These are phyloP conservation scores for Elasticomyces elasticus DNA, from an alignment of 495 filamentous ascomycete genomes.

Conservation along the genomic window DNA sequence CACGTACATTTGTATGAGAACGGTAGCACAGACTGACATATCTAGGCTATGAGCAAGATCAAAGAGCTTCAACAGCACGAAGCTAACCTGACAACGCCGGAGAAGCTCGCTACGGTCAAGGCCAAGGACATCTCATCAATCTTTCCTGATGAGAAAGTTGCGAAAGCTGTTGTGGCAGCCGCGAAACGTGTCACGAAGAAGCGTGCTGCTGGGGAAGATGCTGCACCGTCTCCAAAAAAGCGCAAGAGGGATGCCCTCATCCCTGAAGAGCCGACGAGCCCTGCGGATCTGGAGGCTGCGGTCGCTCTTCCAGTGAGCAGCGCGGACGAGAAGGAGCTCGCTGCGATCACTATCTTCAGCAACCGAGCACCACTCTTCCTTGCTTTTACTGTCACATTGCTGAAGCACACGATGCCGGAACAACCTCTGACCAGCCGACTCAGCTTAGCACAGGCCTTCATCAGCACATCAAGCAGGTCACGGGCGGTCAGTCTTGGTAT, in stretches of 20 bases:
- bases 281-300: constrained; percentile 54
- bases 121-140: constrained; percentile 46
- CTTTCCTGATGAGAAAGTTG: constrained; percentile 58
- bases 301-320: constrained; percentile 49
- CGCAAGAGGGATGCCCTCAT: constrained; percentile 28
- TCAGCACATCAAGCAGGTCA: constrained; percentile 63
- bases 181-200: constrained; percentile 60
- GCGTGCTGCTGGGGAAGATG: constrained; percentile 21
- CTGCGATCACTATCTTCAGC: constrained; percentile 49
- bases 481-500: constrained; percentile 68
- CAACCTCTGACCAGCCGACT: constrained; percentile 73
- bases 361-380: constrained; percentile 74
- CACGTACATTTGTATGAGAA: constrained; percentile 45
- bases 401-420: constrained; percentile 71
- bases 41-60: constrained; percentile 14
- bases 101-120: constrained; percentile 51
- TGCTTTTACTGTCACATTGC: constrained; percentile 63
- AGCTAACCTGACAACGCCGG: constrained; percentile 27
- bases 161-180: constrained; percentile 52
- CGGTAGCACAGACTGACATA: constrained; percentile 49
- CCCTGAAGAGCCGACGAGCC: constrained; percentile 37
- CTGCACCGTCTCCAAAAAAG: constrained; percentile 24
- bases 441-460: constrained; percentile 68
- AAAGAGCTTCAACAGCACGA: constrained; percentile 13
- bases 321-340: constrained; percentile 50